Evolutionary conservation across 495 filamentous ascomycete species (phyloP).

Genomic region (Beverwykella pulmonaria): DNA sequence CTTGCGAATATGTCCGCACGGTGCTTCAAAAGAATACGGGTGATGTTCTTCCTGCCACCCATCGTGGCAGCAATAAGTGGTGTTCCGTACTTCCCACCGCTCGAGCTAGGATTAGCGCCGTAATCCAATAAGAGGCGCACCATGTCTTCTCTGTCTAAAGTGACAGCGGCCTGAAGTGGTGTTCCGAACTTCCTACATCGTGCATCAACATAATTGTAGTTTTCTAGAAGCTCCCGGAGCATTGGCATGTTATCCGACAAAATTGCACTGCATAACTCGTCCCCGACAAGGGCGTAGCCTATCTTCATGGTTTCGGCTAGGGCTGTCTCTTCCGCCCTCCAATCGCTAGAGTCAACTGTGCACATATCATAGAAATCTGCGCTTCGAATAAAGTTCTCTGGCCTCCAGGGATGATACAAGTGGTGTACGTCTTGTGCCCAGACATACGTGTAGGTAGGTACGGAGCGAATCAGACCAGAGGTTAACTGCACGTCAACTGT

Average conservation of each 20-base stretch:
- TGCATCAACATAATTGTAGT: not conserved
- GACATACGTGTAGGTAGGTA: slow-evolving; percentile 13
- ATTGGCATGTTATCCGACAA: not conserved
- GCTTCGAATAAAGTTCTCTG: slow-evolving; percentile 12
- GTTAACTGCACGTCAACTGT: slow-evolving; percentile 1
- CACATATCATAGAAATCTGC: slow-evolving; percentile 2
- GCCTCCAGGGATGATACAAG: slow-evolving; percentile 2
- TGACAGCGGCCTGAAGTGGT: slow-evolving; percentile 17
- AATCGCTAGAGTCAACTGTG: not conserved
- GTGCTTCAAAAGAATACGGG: not conserved
- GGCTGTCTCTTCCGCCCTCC: slow-evolving; percentile 12
- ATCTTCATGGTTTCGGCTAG: slow-evolving; percentile 18
- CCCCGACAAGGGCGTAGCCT: slow-evolving; percentile 7
- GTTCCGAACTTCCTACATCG: slow-evolving; percentile 13
- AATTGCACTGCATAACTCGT: slow-evolving; percentile 10
- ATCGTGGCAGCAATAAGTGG: slow-evolving; percentile 12
- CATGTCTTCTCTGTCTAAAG: not conserved
- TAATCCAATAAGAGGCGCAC: not conserved
- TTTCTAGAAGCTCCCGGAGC: slow-evolving; percentile 2
- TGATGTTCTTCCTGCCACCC: not conserved
- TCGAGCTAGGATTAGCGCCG: slow-evolving; percentile 14
- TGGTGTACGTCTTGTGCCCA: slow-evolving; percentile 3
- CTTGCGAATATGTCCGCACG: slow-evolving; percentile 11
- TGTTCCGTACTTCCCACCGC: slow-evolving; percentile 5
- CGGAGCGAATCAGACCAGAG: slow-evolving; percentile 5